Evolutionary conservation across 2,329 filamentous ascomycete genomes (phyloP), one percentile per base, ranked within the genome.

Genomic region (Fusarium ambrosium): DNA sequence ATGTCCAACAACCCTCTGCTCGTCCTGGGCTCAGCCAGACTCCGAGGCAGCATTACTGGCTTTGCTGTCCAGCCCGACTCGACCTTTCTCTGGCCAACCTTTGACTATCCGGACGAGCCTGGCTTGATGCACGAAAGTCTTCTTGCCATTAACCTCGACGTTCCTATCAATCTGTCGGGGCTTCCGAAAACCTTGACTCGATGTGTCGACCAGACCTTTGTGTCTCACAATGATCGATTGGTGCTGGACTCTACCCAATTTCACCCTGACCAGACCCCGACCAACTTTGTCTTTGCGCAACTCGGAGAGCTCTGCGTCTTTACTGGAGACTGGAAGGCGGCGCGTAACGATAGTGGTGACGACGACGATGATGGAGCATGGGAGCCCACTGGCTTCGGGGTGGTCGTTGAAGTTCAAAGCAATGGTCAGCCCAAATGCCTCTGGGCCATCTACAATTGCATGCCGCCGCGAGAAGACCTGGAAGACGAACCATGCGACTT

Each of bases 231-330:
- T 39, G 37, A 18, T n/a, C 37, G 18, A 39, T 10, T n/a, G 37
- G 18, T 18, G 37, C 37, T 8, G 9, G 37, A 39, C 10, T 39
- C 18, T 39, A 10, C 37, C 37, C 37, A 39, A 39, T n/a, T 9
- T 39, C 8, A 39, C 10, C 37, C 37, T 10, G 7, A 8, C 18
- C 18, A n/a, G 37, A 39, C 8, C 7, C 8, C 16, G 37, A 20
- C 41, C 41, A 45, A 39, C 9, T 65, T 65, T 29, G 62, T 60
- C 10, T 68, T 68, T 24, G n/a, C 24, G 14, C 51, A 68, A 27
- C 34, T 65, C 0, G 51, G 62, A 2, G 14, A 27, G 4, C 66
- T 60, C 14, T 58, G 51, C 6, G 13, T 34, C n/a, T 64, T n/a
- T 39, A 32, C n/a, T 20, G 51, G 16, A 4, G 48, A 51, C 16